Conservation (phyloP, 345 rosid species). For the Mercurialis annua region DNA sequence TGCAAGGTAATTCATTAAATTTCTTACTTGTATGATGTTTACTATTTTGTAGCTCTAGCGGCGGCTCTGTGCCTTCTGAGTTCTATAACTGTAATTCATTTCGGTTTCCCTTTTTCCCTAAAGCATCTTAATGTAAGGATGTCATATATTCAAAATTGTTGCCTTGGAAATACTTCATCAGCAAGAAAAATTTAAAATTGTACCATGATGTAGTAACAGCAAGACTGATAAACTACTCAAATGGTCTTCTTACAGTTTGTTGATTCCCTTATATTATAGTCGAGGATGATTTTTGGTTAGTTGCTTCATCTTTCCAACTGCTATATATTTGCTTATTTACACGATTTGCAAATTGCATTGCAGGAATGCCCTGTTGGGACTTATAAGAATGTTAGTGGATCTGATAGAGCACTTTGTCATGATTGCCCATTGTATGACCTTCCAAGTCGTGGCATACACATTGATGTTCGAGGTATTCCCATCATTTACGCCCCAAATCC, state of each 20-base stretch:
- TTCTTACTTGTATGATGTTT: not conserved
- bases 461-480: constrained; percentile 57
- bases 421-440: constrained; percentile 60
- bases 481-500: not conserved
- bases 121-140: not conserved
- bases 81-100: no score
- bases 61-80: not conserved
- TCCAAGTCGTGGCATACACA: constrained; percentile 68
- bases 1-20: constrained; percentile 58
- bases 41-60: constrained; percentile 10
- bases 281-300: not conserved
- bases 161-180: not conserved
- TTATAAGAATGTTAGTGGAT: constrained; percentile 77
- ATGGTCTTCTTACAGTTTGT: not conserved
- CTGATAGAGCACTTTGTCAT: constrained; percentile 60
- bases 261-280: not conserved
- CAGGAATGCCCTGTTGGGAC: constrained; percentile 98
- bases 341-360: constrained; percentile 19
- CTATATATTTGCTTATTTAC: not conserved
- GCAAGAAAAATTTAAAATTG: not conserved
- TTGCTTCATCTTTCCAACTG: not conserved
- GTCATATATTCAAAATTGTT: not conserved
- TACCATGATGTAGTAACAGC: not conserved
- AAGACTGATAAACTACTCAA: not conserved
- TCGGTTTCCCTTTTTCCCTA: no score